Evolutionary conservation across 1,284 basidiomycete species (phyloP), one percentile per base, ranked within the genome.

Genomic region (Ceraceosorus bombacis): DNA sequence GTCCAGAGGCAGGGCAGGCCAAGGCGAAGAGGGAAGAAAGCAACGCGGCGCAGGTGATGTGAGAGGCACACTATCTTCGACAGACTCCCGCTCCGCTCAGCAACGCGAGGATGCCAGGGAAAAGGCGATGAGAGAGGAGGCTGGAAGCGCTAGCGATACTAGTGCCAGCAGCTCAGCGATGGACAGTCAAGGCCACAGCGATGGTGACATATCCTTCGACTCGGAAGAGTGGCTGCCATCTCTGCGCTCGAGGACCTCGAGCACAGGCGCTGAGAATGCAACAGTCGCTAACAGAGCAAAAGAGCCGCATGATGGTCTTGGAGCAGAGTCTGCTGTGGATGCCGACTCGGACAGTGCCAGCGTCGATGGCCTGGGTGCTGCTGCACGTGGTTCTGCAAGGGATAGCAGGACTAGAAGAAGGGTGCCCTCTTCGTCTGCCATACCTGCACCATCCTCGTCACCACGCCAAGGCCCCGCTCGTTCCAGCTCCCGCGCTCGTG

Each of bases 21-120:
- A 3, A 27, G 27, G 27, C 27, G 5, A 12, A 6, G 53, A 54
- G 5, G 4, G 51, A 10, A 10, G 51, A 2, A 10, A 37, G n/a
- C 36, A 15, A 10, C 2, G 51, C 13, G n/a, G 51, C 13, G 51
- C 36, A 9, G 9, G 36, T 13, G 51, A 52, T 52, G 53, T 54
- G 17, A 49, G 41, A 41, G 49, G 53, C 39, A 54, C 41, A 46
- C 41, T 38, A 49, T 41, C 41, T 6, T 41, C 41, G 5, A 48
- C 6, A 37, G 17, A 15, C 6, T 41, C 37, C 17, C 36, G 51
- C 51, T 17, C 36, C 17, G 12, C 36, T n/a, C 43, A 54, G 38
- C 41, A 54, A 40, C 10, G 12, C 5, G 53, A 41, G n/a, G 53
- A 15, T 1, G 41, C 51, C 43, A 41, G 43, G 10, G 43, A 46